These are phyloP conservation scores for Cyclospora cayetanensis DNA, from an alignment of 169 alveolate genomes.

Conservation along the genomic window DNA sequence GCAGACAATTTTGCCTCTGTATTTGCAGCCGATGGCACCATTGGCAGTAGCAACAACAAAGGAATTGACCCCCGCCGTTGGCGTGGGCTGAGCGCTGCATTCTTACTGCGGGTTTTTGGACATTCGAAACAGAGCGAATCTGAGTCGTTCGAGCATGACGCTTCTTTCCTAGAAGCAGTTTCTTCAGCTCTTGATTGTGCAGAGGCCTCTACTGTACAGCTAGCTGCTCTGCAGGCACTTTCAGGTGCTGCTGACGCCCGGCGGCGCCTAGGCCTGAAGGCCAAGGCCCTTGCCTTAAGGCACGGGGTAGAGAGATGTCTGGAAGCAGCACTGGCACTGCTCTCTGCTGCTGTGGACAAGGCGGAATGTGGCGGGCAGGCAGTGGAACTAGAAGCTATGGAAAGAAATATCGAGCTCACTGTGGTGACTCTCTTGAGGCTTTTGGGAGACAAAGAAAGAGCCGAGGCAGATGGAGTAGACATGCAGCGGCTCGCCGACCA, in stretches of 20 bases:
- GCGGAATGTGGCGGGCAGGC: not conserved
- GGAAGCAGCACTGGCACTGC: conserved; percentile 50
- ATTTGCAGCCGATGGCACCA: too few species aligned
- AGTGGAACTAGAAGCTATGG: not conserved
- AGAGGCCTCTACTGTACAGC: not conserved
- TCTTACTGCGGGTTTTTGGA: conserved; percentile 25
- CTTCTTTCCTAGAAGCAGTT: conserved; percentile 36
- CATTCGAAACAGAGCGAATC: conserved; percentile 8
- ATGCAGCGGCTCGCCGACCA: conserved; percentile 54
- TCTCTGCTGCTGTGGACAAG: not conserved
- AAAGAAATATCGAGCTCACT: not conserved
- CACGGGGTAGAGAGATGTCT: conserved; percentile 53
- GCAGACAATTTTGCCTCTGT: not conserved
- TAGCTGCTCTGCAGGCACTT: conserved; percentile 57
- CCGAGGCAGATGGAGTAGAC: conserved; percentile 38
- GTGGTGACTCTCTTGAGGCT: conserved; percentile 27
- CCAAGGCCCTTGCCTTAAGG: conserved; percentile 29
- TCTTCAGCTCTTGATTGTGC: conserved; percentile 1
- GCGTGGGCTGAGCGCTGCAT: conserved; percentile 27
- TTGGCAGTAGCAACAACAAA: not conserved
- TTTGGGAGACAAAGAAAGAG: conserved; percentile 56
- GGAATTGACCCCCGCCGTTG: not conserved
- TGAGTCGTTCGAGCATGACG: conserved; percentile 20
- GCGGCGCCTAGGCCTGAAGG: conserved; percentile 48
- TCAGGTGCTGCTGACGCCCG: conserved; percentile 44